Evolutionary conservation across 2,329 filamentous ascomycete species (phyloP), one percentile per base, ranked within the genome.

Genomic region (Paraphoma chrysanthemicola): DNA sequence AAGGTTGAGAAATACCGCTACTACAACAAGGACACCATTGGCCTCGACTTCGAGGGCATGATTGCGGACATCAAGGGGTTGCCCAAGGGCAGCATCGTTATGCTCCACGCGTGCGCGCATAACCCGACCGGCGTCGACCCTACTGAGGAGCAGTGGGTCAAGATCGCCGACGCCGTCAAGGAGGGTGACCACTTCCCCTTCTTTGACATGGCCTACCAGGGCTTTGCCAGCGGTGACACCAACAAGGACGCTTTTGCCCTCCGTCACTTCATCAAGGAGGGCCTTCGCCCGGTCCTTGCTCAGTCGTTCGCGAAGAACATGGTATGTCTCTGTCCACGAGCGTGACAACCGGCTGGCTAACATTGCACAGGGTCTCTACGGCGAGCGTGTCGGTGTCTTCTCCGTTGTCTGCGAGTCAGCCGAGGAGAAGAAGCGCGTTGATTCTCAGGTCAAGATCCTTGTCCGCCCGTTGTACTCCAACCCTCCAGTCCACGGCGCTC

Each of bases 301-400:
- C 94, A 98, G 83, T 95, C 91, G 51, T 98, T 98, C 79, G 94
- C 94, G 78, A 98, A 98, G 90, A 99, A 99, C 87, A 98, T 99
- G 94, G 89, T 91, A 79, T 67, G 82, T 23, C 28, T 18, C 6
- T 11, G 29, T 30, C 51, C 16, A n/a, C n/a, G 8, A 42, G 14
- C 39, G 16, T n/a, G 16, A 42, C 16, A n/a, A n/a, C 2, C 11
- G n/a, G 14, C 12, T 42, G 4, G 8, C 16, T 17, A 16, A 42
- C 12, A 9, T 10, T 4, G 16, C 16, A 17, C 48, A 92, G 90
- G 95, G 95, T 82, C 91, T 99, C 62, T 98, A 99, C 78, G 95
- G 95, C 77, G 95, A 99, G 86, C 94, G 95, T 82, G 92, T 96
- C 59, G 95, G 95, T 75, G 93, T 93, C 65, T 98, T 99, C 86